Conservation (phyloP, 805 yeast species). For the Lipomyces lipofer region DNA sequence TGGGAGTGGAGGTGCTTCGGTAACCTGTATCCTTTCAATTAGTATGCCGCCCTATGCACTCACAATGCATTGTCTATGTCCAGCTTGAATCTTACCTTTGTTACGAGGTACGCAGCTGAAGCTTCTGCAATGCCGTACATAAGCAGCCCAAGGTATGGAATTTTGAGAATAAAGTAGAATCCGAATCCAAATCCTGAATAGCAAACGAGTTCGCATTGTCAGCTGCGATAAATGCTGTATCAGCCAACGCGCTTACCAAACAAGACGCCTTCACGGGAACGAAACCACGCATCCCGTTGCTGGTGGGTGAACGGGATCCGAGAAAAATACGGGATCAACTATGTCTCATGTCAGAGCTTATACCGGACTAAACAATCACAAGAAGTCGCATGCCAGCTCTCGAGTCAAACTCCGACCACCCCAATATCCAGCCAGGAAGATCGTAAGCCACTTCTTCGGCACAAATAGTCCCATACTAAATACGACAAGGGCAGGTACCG, state of each 20-base stretch:
- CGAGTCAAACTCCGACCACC: slow-evolving; percentile 49
- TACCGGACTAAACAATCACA: background rate
- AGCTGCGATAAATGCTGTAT: background rate
- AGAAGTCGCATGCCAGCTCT: slow-evolving; percentile 39
- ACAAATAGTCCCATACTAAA: slow-evolving; percentile 41
- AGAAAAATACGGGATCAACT: slow-evolving; percentile 51
- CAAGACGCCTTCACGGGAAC: slow-evolving; percentile 55
- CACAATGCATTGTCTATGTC: slow-evolving; percentile 44
- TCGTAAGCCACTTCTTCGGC: slow-evolving; percentile 43
- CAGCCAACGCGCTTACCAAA: slow-evolving; percentile 39
- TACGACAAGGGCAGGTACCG: slow-evolving; percentile 46
- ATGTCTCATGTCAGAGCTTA: background rate
- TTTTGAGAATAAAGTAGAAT: slow-evolving; percentile 46
- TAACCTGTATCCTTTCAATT: no score
- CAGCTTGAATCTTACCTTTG: no score
- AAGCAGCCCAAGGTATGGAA: slow-evolving; percentile 51
- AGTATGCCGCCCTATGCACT: background rate
- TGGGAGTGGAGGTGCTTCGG: slow-evolving; percentile 28
- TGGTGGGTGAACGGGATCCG: slow-evolving; percentile 46
- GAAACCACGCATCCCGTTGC: slow-evolving; percentile 50
- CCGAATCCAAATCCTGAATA: slow-evolving; percentile 49
- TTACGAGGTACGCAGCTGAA: slow-evolving; percentile 53
- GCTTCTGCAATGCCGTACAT: slow-evolving; percentile 56
- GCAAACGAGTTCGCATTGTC: background rate
- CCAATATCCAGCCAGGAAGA: slow-evolving; percentile 48